Evolutionary conservation across 192 early-diverging fungal species (phyloP), one percentile per base, ranked within the genome.

Genomic region (Dissophora globulifera): DNA sequence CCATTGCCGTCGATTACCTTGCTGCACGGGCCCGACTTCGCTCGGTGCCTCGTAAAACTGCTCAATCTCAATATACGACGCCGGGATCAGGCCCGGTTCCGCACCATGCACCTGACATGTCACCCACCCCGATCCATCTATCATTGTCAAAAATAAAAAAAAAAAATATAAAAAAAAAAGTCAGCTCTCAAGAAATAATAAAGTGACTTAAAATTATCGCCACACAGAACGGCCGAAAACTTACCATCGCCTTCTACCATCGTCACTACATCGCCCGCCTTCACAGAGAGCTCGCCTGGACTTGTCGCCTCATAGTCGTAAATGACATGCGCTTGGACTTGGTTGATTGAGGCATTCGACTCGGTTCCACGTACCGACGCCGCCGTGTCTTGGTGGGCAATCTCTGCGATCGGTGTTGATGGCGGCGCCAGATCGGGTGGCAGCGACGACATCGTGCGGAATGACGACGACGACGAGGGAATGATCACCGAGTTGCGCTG

Each of bases 261-360:
- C 20, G 78, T 80, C 1, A 92, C 61, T 6, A 67, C 38, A 29
- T 92, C 86, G 7, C 89, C 88, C 41, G 82, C 79, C 16, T 59
- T 69, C 8, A 92, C 81, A 30, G 76, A 66, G 2, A 92, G 67
- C 45, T 91, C 89, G 27, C 84, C 88, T 12, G 65, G 67, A 35
- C 52, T 79, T n/a, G 58, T 74, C 5, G 84, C 80, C 31, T 71
- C 69, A 65, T 90, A 90, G 52, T 88, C 87, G 62, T 90, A 92
- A n/a, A 88, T 58, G 15, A 83, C 90, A 50, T 51, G 78, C 45
- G 88, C 80, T 31, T 66, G 59, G 12, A 61, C 5, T 29, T 43
- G 61, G 26, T 55, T 31, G 23, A 61, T 11, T 11, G 68, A 78
- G 1, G 27, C 27, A 57, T 16, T 58, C 2, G 75, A 61, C 42